phyloP scores from a whole-genome alignment of 306 rosid genomes.

The Trifolium subterraneum region DNA sequence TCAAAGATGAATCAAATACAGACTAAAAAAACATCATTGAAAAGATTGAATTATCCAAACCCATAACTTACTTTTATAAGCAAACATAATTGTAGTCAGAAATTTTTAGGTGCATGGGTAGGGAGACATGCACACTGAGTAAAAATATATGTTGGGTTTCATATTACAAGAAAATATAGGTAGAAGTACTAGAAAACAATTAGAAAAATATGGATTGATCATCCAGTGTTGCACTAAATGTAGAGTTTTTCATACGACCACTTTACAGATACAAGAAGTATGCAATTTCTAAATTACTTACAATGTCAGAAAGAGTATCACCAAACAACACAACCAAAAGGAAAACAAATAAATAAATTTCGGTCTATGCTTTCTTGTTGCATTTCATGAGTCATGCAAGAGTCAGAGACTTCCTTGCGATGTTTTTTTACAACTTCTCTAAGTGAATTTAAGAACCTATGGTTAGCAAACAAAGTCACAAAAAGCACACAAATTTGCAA shows the following conservation, averaged over 20 bases:
- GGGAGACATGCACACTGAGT: not conserved
- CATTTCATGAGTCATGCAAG: conserved; percentile 19
- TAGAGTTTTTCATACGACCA: conserved; percentile 17
- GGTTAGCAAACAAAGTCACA: conserved; percentile 23
- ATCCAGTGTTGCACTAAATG: too few relatives aligned
- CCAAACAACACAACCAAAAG: conserved; percentile 3
- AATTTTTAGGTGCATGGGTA: not conserved
- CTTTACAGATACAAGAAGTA: not conserved
- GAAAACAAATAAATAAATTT: conserved; percentile 30
- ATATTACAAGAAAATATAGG: not conserved
- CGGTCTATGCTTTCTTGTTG: not conserved
- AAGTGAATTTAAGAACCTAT: conserved; percentile 21
- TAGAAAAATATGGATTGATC: too few relatives aligned
- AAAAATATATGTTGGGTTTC: not conserved
- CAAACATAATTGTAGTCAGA: not conserved
- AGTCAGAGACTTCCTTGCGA: not conserved
- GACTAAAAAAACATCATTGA: not conserved
- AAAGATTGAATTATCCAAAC: not conserved
- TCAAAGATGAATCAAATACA: conserved; percentile 27
- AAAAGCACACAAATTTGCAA: not conserved
- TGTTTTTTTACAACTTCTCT: not conserved
- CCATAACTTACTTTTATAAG: not conserved
- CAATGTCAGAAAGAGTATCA: conserved; percentile 5
- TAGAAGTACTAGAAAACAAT: not conserved
- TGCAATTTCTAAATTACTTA: not conserved